Evolutionary conservation across 306 rosid species (phyloP).

Genomic region (Heteromeles arbutifolia): DNA sequence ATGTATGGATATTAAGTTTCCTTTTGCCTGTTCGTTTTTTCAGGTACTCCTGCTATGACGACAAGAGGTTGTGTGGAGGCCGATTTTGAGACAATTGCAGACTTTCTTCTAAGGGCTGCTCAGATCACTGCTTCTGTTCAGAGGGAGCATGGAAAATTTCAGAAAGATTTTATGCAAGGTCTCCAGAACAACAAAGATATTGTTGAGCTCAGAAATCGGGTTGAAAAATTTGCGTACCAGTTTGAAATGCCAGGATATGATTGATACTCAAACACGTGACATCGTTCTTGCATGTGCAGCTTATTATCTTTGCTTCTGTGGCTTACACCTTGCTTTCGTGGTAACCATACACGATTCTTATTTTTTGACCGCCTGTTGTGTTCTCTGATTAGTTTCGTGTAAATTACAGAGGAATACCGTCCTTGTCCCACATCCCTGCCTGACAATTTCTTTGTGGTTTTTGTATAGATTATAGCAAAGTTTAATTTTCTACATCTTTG

Average conservation of each 20-base stretch:
- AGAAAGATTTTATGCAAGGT: conserved; percentile 38
- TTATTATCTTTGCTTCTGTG: conserved; percentile 1
- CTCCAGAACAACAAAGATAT: conserved; percentile 65
- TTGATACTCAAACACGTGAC: conserved; percentile 39
- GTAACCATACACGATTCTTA: conserved; percentile 5
- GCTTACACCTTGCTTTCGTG: conserved; percentile 18
- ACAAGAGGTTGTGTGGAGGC: conserved; percentile 90
- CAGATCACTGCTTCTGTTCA: conserved; percentile 58
- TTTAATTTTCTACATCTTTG: not conserved
- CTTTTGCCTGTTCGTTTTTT: not conserved
- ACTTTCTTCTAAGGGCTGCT: conserved; percentile 68
- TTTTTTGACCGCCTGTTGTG: not conserved
- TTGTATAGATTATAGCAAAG: conserved; percentile 22
- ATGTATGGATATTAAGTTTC: not conserved
- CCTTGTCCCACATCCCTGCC: not conserved
- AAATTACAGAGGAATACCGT: conserved; percentile 17
- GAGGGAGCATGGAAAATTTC: conserved; percentile 68
- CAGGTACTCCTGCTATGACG: conserved; percentile 98
- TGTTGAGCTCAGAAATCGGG: conserved; percentile 62
- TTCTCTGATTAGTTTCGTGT: conserved; percentile 10
- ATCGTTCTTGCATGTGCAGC: not conserved
- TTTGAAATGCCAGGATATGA: conserved; percentile 90
- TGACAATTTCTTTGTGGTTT: conserved; percentile 2
- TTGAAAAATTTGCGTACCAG: conserved; percentile 76
- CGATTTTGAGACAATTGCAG: conserved; percentile 85